Evolutionary conservation across 805 yeast genomes (phyloP), one percentile per base, ranked within the genome.

Genomic region (Kluyveromyces dobzhanskii): DNA sequence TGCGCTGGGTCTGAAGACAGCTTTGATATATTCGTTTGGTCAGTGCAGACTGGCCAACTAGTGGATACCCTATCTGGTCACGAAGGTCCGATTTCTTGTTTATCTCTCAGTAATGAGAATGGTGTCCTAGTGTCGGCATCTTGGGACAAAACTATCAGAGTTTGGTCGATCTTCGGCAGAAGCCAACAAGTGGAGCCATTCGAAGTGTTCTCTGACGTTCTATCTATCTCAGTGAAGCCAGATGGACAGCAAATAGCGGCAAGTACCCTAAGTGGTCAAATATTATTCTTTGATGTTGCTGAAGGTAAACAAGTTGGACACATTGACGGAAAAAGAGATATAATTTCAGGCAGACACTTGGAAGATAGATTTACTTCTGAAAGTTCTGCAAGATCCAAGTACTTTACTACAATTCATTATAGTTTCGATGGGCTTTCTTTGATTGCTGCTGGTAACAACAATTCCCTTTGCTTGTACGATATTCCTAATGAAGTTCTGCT

Each of bases 71-170:
- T 92, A 36, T 67, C 88, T 4, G 98, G 98, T 9, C 98, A 92
- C 62, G 94, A 84, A 50, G 98, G 96, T 2, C 98, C 98, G 1
- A 80, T 92, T 3, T 85, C 95, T 1, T 78, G 86, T 47, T 67
- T 92, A 30, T 76, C 90, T 9, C 90, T 92, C 59, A 95, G 96
- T 34, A 66, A 65, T 10, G 94, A 87, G 52, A 83, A 77, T 44
- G 70, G 77, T 35, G 69, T 78, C 11, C 69, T 92, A 41, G 97
- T 95, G 3, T 79, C 92, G 42, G 94, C 95, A 1, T 82, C 94
- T 17, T 92, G 98, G 98, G 98, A 92, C 64, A 84, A 83, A 49
- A 88, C 97, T 4, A 80, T 88, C 13, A 71, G 98, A 49, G 70
- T 92, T 9, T 92, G 98, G 98, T 82, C 79, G 54, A 77, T 92